Evolutionary conservation across 495 filamentous ascomycete species (phyloP).

Genomic region (Copromyces sp.): DNA sequence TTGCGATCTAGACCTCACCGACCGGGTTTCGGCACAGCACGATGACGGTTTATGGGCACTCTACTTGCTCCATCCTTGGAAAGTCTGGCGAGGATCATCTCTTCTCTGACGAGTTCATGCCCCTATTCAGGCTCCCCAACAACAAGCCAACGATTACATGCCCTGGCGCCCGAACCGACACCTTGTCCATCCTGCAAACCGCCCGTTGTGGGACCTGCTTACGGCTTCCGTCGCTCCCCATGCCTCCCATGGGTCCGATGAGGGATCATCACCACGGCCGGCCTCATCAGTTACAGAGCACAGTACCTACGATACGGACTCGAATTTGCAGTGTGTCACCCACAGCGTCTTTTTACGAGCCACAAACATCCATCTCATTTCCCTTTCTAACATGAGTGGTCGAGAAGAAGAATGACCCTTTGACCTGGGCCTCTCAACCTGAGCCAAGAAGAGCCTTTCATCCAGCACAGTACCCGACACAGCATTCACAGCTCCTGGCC

Average conservation of each 20-base stretch:
- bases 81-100: not conserved
- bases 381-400: not conserved
- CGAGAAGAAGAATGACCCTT: not conserved
- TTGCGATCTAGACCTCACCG: not conserved
- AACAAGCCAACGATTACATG: not conserved
- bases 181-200: not conserved
- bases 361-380: not conserved
- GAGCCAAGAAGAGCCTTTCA: not conserved
- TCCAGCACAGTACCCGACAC: not conserved
- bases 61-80: not conserved
- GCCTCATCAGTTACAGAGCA: not conserved
- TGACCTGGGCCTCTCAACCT: not conserved
- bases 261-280: not conserved
- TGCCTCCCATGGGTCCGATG: not conserved
- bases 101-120: not conserved
- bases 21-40: not conserved
- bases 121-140: not conserved
- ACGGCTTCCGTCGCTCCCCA: not conserved
- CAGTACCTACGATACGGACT: not conserved
- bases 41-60: not conserved
- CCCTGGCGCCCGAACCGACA: not conserved
- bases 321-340: not conserved
- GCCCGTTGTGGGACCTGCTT: not conserved
- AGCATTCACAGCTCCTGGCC: not conserved
- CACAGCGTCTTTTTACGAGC: not conserved